Percentiles rank a stretch among this genome's conserved stretches.
These are phyloP conservation scores for Neotropicomus parvogracilis DNA, from an alignment of 1,284 basidiomycete genomes.

Conservation along the genomic window DNA sequence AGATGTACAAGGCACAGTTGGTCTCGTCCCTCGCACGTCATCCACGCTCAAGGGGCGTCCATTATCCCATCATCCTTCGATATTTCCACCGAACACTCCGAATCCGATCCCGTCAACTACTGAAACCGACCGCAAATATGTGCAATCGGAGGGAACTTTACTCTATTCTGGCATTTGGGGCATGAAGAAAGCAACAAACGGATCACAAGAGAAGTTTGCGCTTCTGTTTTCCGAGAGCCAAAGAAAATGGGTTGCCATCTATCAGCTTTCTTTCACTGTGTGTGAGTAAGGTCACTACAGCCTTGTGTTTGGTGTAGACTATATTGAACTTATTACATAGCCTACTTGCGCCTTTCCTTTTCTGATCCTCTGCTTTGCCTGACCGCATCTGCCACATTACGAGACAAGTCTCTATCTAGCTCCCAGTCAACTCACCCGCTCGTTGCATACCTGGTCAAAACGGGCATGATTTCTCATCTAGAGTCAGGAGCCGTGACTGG, in stretches of 20 bases:
- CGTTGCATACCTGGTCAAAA: conserved; percentile 41
- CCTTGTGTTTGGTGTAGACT: not conserved
- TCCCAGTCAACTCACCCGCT: conserved; percentile 55
- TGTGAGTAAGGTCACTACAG: conserved; percentile 48
- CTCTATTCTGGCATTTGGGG: conserved; percentile 74
- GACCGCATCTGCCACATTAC: conserved; percentile 75
- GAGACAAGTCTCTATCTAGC: conserved; percentile 60
- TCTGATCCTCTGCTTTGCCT: conserved; percentile 74
- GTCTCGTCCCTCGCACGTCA: conserved; percentile 46
- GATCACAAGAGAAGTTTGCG: conserved; percentile 53
- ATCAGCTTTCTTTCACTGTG: conserved; percentile 68
- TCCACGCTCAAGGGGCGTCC: conserved; percentile 36
- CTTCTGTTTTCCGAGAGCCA: conserved; percentile 59
- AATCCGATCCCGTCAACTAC: conserved; percentile 69
- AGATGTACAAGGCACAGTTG: conserved; percentile 32
- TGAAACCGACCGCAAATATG: conserved; percentile 69
- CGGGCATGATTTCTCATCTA: conserved; percentile 16
- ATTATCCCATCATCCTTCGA: conserved; percentile 48
- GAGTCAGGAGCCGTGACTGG: conserved; percentile 25
- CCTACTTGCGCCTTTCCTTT: conserved; percentile 70
- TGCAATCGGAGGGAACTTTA: conserved; percentile 70
- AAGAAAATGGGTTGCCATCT: conserved; percentile 70
- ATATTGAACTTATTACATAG: conserved; percentile 38
- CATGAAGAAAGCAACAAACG: conserved; percentile 41
- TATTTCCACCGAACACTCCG: conserved; percentile 72